These are phyloP conservation scores for Diaporthe eres DNA, from an alignment of 2,329 filamentous ascomycete species.

Conservation along the genomic window DNA sequence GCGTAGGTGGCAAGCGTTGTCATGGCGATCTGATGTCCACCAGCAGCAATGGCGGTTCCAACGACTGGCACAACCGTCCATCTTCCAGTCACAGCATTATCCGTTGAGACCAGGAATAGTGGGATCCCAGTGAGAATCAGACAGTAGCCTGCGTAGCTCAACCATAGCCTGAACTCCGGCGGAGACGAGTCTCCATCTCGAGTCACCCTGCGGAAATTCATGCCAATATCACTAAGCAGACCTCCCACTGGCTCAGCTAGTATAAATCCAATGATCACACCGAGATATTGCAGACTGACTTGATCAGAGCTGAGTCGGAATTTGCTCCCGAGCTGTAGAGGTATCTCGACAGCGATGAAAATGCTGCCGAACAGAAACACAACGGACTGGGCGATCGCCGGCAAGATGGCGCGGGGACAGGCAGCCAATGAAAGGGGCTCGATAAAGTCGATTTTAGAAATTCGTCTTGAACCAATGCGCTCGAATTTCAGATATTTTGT, in stretches of 20 bases:
- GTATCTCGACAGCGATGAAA: constrained; percentile 69
- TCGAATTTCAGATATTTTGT: constrained; percentile 56
- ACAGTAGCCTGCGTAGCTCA: constrained; percentile 65
- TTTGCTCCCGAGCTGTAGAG: constrained; percentile 66
- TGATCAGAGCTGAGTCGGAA: constrained; percentile 69
- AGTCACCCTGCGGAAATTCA: constrained; percentile 53
- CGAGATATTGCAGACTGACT: constrained; percentile 69
- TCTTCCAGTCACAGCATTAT: constrained; percentile 55
- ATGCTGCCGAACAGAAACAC: constrained; percentile 67
- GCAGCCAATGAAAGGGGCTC: constrained; percentile 58
- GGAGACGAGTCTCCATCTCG: constrained; percentile 45
- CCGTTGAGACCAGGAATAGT: constrained; percentile 64
- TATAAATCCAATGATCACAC: constrained; percentile 67
- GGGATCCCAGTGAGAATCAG: constrained; percentile 64
- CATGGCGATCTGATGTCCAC: constrained; percentile 71
- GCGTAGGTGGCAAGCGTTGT: constrained; percentile 71
- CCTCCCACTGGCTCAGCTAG: constrained; percentile 70
- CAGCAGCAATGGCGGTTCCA: constrained; percentile 62
- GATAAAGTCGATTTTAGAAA: constrained; percentile 63
- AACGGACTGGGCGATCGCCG: constrained; percentile 66
- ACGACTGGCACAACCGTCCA: constrained; percentile 70
- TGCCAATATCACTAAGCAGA: constrained; percentile 64
- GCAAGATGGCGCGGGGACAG: constrained; percentile 62
- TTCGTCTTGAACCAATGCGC: constrained; percentile 64
- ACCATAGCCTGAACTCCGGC: constrained; percentile 68